Conservation (phyloP, 2,329 filamentous ascomycete genomes). For the Exophiala dermatitidis region DNA sequence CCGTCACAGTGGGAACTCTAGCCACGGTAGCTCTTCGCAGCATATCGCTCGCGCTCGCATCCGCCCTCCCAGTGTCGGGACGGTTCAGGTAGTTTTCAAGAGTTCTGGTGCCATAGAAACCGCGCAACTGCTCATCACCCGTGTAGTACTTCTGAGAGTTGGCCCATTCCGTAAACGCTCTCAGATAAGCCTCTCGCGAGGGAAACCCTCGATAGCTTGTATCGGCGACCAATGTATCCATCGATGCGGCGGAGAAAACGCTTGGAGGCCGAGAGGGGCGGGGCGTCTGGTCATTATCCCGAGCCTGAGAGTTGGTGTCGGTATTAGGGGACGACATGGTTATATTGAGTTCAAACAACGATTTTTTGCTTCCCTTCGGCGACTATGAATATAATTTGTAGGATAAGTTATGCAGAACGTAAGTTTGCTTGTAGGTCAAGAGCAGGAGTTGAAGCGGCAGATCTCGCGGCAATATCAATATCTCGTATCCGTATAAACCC, state of each 20-base stretch:
- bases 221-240: slow-evolving; percentile 19
- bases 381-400: too few relatives aligned
- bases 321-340: background rate
- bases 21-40: slow-evolving; percentile 9
- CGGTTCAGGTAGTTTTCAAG: slow-evolving; percentile 12
- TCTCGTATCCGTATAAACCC: too few relatives aligned
- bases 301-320: background rate
- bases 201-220: slow-evolving; percentile 17
- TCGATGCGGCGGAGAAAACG: slow-evolving; percentile 50
- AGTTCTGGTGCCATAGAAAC: slow-evolving; percentile 21
- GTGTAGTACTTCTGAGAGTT: slow-evolving; percentile 16
- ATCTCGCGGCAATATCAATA: too few relatives aligned
- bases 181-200: slow-evolving; percentile 19
- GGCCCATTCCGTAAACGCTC: slow-evolving; percentile 16
- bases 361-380: background rate
- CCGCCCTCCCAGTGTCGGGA: background rate
- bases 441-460: too few relatives aligned
- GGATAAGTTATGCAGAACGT: too few relatives aligned
- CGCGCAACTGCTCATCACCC: slow-evolving; percentile 10
- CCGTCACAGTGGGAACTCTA: slow-evolving; percentile 6
- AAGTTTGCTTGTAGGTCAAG: too few relatives aligned
- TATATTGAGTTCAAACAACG: background rate
- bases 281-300: slow-evolving; percentile 9
- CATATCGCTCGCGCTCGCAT: background rate
- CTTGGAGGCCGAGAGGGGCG: slow-evolving; percentile 31